Evolutionary conservation across 306 rosid species (phyloP).

Genomic region (Sesbania bispinosa): DNA sequence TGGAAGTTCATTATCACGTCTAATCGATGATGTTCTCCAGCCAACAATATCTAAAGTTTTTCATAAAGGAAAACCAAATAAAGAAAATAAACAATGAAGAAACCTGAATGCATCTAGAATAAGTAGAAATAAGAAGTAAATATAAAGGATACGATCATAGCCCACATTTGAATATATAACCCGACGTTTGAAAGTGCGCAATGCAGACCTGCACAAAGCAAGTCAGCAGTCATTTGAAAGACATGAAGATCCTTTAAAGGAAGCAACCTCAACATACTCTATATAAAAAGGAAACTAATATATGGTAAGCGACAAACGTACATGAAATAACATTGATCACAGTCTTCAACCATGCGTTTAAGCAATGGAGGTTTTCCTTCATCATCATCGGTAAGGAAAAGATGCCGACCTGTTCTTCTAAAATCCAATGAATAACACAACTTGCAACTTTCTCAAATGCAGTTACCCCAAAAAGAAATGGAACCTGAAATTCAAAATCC

Average conservation of each 20-base stretch:
- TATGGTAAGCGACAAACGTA: slow-evolving; percentile 39
- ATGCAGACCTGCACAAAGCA: slow-evolving; percentile 76
- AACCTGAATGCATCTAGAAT: neutral
- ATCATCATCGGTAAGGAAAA: slow-evolving; percentile 78
- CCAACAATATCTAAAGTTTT: slow-evolving; percentile 76
- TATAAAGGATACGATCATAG: slow-evolving; percentile 78
- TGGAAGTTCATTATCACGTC: slow-evolving; percentile 78
- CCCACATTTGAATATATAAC: slow-evolving; percentile 83
- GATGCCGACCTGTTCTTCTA: slow-evolving; percentile 97
- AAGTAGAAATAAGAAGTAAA: neutral
- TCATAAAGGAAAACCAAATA: slow-evolving; percentile 42
- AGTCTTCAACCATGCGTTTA: slow-evolving; percentile 80
- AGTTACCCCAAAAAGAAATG: slow-evolving; percentile 91
- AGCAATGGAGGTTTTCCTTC: slow-evolving; percentile 91
- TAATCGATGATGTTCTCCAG: slow-evolving; percentile 94
- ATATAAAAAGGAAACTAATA: neutral
- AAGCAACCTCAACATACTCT: neutral
- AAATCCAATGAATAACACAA: slow-evolving; percentile 76
- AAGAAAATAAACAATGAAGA: neutral
- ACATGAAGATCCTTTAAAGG: slow-evolving; percentile 4
- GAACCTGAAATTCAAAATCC: slow-evolving; percentile 61
- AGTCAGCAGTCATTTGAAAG: slow-evolving; percentile 11
- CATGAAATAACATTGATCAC: slow-evolving; percentile 66
- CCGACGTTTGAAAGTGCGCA: slow-evolving; percentile 69
- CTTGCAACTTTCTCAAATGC: slow-evolving; percentile 81